A percentile compares a stretch with the other conserved stretches of the same genome.
Conservation (phyloP, 2,329 filamentous ascomycete species). For the Trichoderma citrinoviride region DNA sequence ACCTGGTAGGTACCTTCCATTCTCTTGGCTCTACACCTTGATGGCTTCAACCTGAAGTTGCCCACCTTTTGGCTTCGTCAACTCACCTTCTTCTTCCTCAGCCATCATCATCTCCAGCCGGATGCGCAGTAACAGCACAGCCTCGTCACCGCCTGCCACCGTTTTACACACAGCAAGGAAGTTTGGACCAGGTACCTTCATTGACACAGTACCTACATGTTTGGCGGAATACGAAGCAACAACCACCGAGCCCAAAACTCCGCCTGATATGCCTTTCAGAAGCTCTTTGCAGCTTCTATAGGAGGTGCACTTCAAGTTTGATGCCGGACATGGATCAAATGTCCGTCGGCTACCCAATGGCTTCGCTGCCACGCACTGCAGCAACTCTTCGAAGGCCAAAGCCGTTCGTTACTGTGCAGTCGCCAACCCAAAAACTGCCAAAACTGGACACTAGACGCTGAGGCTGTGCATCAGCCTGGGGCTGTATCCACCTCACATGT, state of each 20-base stretch:
- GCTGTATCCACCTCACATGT: conserved; percentile 14
- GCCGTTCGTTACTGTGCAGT: background rate
- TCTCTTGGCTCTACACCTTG: too few relatives aligned
- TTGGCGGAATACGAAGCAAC: background rate
- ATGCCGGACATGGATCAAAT: background rate
- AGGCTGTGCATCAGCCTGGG: conserved; percentile 17
- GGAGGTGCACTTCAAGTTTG: too few relatives aligned
- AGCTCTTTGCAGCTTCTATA: background rate
- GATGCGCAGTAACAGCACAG: too few relatives aligned
- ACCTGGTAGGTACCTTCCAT: too few relatives aligned
- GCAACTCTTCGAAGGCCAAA: conserved; percentile 4
- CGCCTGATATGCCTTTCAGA: background rate
- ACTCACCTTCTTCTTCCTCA: too few relatives aligned
- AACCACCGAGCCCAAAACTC: background rate
- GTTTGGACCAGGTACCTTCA: too few relatives aligned
- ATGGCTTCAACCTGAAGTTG: too few relatives aligned
- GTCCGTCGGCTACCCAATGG: background rate
- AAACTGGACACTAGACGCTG: conserved; percentile 16
- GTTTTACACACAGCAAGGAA: too few relatives aligned
- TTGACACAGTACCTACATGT: too few relatives aligned
- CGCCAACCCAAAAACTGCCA: conserved; percentile 1
- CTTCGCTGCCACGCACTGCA: background rate
- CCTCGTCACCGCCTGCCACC: too few relatives aligned
- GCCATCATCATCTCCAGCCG: too few relatives aligned
- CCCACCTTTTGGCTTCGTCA: too few relatives aligned